Conservation (phyloP, 306 rosid species). For the Chamaecrista fasciculata region DNA sequence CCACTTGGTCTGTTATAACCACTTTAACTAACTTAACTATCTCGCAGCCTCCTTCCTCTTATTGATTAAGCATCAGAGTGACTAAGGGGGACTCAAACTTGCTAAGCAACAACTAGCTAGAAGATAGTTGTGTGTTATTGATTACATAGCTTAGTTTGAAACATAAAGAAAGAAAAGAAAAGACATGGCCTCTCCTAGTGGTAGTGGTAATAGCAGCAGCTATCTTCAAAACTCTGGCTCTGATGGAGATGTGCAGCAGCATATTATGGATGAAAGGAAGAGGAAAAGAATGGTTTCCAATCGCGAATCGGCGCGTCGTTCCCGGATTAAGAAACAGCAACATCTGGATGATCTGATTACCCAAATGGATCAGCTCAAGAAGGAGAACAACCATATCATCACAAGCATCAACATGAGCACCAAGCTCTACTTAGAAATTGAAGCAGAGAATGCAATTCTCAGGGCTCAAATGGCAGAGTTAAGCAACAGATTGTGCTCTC, state of each 20-base stretch:
- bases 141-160: background rate
- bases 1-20: too few relatives aligned
- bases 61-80: too few relatives aligned
- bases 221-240: constrained; percentile 50
- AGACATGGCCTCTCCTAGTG: constrained; percentile 38
- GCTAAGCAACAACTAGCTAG: background rate
- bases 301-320: constrained; percentile 78
- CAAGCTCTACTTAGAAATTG: constrained; percentile 48
- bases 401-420: constrained; percentile 42
- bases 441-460: constrained; percentile 71
- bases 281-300: constrained; percentile 86
- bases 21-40: too few relatives aligned
- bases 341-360: constrained; percentile 54
- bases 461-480: constrained; percentile 78
- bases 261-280: constrained; percentile 61
- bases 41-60: too few relatives aligned
- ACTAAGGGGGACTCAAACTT: too few relatives aligned
- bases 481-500: constrained; percentile 58
- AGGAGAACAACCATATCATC: constrained; percentile 56
- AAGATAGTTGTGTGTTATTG: background rate
- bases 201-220: constrained; percentile 42
- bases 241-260: constrained; percentile 46
- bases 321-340: constrained; percentile 73
- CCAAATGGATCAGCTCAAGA: constrained; percentile 42
- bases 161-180: too few relatives aligned